These are phyloP conservation scores for Malassezia yamatoensis DNA, from an alignment of 1,284 basidiomycete genomes.

Conservation along the genomic window DNA sequence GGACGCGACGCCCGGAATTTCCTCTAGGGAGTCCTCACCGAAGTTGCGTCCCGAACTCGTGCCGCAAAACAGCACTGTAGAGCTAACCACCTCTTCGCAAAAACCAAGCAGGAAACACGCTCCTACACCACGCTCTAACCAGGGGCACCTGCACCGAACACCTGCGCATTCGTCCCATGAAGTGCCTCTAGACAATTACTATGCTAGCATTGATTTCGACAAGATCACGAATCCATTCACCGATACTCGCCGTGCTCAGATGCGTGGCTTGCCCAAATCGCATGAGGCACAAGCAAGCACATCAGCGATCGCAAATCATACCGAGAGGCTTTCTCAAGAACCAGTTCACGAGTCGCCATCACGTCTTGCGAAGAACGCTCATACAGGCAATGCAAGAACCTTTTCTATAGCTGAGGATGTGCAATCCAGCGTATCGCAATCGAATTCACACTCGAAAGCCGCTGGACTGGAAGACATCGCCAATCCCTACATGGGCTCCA, in stretches of 20 bases:
- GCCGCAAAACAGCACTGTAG: not conserved
- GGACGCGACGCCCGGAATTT: not conserved
- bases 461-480: too few relatives aligned
- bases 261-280: slow-evolving; percentile 10
- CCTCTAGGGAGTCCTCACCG: not conserved
- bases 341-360: not conserved
- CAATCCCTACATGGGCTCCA: too few relatives aligned
- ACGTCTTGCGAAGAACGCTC: too few relatives aligned
- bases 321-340: not conserved
- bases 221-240: slow-evolving; percentile 19
- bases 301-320: not conserved
- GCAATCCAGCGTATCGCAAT: too few relatives aligned
- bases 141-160: not conserved
- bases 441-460: too few relatives aligned
- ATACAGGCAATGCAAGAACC: too few relatives aligned
- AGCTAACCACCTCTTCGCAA: not conserved
- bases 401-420: too few relatives aligned
- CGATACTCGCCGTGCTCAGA: slow-evolving; percentile 15
- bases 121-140: not conserved
- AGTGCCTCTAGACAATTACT: slow-evolving; percentile 2
- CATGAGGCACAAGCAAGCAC: not conserved
- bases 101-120: not conserved
- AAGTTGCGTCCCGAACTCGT: not conserved
- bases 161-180: not conserved
- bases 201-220: slow-evolving; percentile 17